These are phyloP conservation scores for Gaeumannomyces sp. DNA, from an alignment of 2,329 filamentous ascomycete species.

Conservation along the genomic window DNA sequence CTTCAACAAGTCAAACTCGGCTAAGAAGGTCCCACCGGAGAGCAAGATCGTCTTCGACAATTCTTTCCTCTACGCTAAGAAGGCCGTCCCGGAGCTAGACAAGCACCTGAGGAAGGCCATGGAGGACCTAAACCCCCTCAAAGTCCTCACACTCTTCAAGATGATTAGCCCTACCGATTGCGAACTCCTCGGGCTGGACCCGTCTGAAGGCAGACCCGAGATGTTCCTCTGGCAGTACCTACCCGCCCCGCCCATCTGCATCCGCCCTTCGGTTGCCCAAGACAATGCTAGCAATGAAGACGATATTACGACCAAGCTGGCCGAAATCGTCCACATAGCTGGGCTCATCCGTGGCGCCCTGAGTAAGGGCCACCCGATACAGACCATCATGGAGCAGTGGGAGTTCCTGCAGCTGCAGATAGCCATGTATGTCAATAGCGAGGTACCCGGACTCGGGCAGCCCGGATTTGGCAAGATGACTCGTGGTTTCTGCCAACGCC, in stretches of 20 bases:
- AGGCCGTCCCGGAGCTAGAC: constrained; percentile 74
- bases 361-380: constrained; percentile 74
- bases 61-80: constrained; percentile 75
- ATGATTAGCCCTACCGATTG: constrained; percentile 80
- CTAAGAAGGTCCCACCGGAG: constrained; percentile 73
- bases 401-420: constrained; percentile 93
- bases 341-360: constrained; percentile 78
- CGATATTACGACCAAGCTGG: constrained; percentile 93
- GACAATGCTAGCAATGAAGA: constrained; percentile 93
- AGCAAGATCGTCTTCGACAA: constrained; percentile 81
- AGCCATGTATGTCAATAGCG: constrained; percentile 97
- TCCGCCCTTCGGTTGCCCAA: constrained; percentile 88
- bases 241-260: constrained; percentile 88
- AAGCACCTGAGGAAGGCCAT: constrained; percentile 88
- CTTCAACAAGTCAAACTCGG: constrained; percentile 82
- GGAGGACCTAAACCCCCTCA: constrained; percentile 87
- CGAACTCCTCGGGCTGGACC: constrained; percentile 83
- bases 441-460: constrained; percentile 87
- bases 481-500: constrained; percentile 85
- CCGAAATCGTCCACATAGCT: constrained; percentile 91
- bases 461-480: constrained; percentile 82
- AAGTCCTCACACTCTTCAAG: constrained; percentile 87
- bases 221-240: constrained; percentile 98
- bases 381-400: constrained; percentile 96
- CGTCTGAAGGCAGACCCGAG: constrained; percentile 80